Evolutionary conservation across 192 early-diverging fungal species (phyloP), one percentile per base, ranked within the genome.

Genomic region (Umbelopsis sp.): DNA sequence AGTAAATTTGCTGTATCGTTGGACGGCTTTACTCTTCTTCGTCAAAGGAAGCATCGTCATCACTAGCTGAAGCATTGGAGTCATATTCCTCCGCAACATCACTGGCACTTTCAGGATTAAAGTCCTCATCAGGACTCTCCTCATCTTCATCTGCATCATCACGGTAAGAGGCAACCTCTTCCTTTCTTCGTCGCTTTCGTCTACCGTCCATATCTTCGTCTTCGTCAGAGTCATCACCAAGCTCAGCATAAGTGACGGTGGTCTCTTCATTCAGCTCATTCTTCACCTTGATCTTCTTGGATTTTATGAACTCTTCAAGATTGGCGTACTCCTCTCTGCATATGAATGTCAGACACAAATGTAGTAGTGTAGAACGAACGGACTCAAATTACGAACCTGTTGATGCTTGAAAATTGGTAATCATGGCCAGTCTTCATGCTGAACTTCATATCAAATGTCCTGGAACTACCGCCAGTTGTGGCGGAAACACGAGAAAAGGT

Each of bases 371-470:
- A 20, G 25, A 33, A 23, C 16, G 30, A 70, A 8, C 6, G 51
- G 16, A 46, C 4, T 23, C 27, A 7, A 23, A 23, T 3, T 7
- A 52, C 35, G 1, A 53, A 77, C 74, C 92, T 85, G 61, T 93
- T 89, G 50, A 99, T 94, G 74, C 91, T 93, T 35, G 90, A 90
- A 83, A 97, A 97, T 66, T 91, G 90, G 76, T 89, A 90, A 61
- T 97, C 95, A 35, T 80, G 84, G 0, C 89, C 85, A 33, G 83
- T 82, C 47, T 89, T 88, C 87, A 97, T 90, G 74, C 90, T 93
- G 81, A 99, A 89, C 81, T 93, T 94, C 78, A 99, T 85, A 77
- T 99, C 97, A 81, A 99, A 95, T 4, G 96, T 99, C 55, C 90
- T 88, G 1, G 92, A 82, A 45, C 68, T 69, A 30, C 68, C 68